Conservation (phyloP, 441 rosid genomes). For the Pelargonium australe region DNA sequence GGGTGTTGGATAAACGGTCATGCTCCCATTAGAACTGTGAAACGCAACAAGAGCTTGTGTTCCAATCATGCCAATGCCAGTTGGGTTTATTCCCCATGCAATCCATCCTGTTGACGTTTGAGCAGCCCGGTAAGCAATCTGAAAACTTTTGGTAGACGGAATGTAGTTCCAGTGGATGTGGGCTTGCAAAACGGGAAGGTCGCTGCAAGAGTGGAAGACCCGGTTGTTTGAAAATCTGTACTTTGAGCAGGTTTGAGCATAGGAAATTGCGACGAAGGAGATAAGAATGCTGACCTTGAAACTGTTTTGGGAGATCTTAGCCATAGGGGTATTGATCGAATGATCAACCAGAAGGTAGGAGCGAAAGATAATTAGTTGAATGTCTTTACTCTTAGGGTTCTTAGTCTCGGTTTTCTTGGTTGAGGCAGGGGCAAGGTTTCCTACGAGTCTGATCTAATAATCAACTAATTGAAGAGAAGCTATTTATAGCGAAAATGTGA, state of each 20-base stretch:
- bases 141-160: constrained; percentile 20
- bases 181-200: constrained; percentile 29
- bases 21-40: constrained; percentile 19
- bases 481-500: too few species aligned
- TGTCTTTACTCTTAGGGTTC: too few species aligned
- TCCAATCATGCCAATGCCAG: constrained; percentile 37
- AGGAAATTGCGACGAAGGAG: constrained; percentile 16
- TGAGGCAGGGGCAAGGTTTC: too few species aligned
- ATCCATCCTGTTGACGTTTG: constrained; percentile 38
- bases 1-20: constrained; percentile 22
- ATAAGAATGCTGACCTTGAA: constrained; percentile 12
- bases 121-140: constrained; percentile 34
- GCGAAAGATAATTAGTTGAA: too few species aligned
- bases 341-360: too few species aligned
- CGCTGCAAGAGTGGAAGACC: constrained; percentile 23
- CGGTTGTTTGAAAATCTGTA: constrained; percentile 23
- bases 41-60: constrained; percentile 47
- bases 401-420: too few species aligned
- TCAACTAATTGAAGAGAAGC: too few species aligned
- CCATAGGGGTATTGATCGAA: constrained; percentile 12
- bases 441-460: too few species aligned
- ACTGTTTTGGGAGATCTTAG: constrained; percentile 12
- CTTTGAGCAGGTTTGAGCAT: constrained; percentile 26
- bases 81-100: constrained; percentile 51
- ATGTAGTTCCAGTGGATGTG: constrained; percentile 37